Base-by-base conservation (phyloP, 441 rosid species). In the Populus trichocarpa region DNA sequence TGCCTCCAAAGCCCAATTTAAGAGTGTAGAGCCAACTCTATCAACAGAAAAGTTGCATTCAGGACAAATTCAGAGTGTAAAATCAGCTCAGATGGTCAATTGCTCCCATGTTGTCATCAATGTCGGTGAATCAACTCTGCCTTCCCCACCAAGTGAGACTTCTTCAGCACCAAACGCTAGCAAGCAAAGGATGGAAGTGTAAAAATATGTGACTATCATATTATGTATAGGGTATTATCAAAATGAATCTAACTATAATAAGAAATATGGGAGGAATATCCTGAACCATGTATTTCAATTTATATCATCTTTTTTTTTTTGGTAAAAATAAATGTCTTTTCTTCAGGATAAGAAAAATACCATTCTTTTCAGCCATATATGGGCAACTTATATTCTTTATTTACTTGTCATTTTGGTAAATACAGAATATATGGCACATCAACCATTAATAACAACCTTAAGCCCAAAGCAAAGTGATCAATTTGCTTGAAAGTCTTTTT, bases 1-100 rank as follows among this genome's bases (percentile, higher is more conserved):
- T 20, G 88, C 90, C 22, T 77, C 85, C 2, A 74, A 65, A 64
- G 89, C 91, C 7, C 73, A 75, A 7, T 87, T 91, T 64, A 68
- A 83, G 77, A 75, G 20, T 57, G 30, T 14, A 65, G 35, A 16
- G 8, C 61, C 22, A 16, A 18, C 61, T 53, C n/a, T 53, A 53
- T 53, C 61, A 18, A 0, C 22, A 53, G 61, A 18, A 53, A 53
- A 53, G 61, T 53, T 53, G 61, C 61, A 2, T 1, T 53, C 61
- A 53, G 61, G 22, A 53, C 3, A 53, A 53, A 16, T 53, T 18
- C 22, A 53, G n/a, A 16, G n/a, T 53, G 8, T 6, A 53, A 53
- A 53, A 53, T 53, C 61, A 18, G n/a, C 9, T 18, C 61, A 53
- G 22, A 18, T 53, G 8, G n/a, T 53, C 8, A 53, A 18, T 5